These are phyloP conservation scores for Neocucurbitaria cava DNA, from an alignment of 2,329 filamentous ascomycete genomes.

Conservation along the genomic window DNA sequence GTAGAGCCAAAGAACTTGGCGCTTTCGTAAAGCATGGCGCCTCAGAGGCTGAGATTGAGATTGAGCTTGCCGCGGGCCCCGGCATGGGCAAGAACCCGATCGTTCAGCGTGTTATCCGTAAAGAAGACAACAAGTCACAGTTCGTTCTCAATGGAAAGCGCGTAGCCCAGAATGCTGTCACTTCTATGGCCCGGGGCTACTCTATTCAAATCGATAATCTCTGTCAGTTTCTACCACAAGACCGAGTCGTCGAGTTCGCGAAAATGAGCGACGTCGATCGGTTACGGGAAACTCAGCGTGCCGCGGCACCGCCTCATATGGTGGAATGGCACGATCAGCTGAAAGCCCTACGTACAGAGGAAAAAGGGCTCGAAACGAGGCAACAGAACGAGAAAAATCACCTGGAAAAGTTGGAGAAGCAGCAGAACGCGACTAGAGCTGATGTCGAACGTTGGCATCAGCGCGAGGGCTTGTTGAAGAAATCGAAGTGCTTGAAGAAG, in stretches of 20 bases:
- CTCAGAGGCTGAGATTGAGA: conserved; percentile 80
- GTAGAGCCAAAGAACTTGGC: conserved; percentile 80
- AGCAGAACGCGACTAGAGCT: conserved; percentile 76
- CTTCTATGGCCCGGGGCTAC: conserved; percentile 71
- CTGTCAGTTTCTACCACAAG: conserved; percentile 95
- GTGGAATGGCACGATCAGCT: conserved; percentile 77
- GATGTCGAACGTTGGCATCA: conserved; percentile 86
- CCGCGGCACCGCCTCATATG: conserved; percentile 84
- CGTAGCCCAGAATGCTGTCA: conserved; percentile 67
- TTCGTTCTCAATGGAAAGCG: conserved; percentile 77
- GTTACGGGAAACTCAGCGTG: conserved; percentile 83
- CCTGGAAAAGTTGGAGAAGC: conserved; percentile 71
- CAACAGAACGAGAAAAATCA: conserved; percentile 67
- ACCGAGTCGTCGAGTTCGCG: conserved; percentile 94
- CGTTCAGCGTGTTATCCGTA: conserved; percentile 77
- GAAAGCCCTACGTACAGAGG: conserved; percentile 71
- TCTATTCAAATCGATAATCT: conserved; percentile 97
- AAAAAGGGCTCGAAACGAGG: conserved; percentile 68
- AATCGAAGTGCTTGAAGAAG: conserved; percentile 69
- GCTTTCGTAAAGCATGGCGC: conserved; percentile 95
- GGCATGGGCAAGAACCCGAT: conserved; percentile 71
- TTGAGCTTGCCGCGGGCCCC: conserved; percentile 76
- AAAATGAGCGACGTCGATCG: conserved; percentile 81
- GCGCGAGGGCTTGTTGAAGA: conserved; percentile 69
- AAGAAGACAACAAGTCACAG: conserved; percentile 80